A percentile compares a stretch with the other conserved stretches of the same genome.
Conservation (phyloP, 2,329 filamentous ascomycete genomes). For the Monilinia fructicola region DNA sequence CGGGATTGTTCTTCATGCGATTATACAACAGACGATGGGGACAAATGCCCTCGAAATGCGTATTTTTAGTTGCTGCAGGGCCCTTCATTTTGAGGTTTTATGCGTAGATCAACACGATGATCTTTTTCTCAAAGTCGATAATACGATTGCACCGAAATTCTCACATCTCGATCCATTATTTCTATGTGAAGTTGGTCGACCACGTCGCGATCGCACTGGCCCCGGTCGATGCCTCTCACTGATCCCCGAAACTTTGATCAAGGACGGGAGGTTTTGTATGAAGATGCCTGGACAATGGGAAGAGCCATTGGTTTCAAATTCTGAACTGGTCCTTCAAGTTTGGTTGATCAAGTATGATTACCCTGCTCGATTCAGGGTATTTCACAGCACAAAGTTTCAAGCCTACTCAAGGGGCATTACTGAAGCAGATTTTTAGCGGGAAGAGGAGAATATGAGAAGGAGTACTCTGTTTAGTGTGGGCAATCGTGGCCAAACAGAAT, state of each 20-base stretch:
- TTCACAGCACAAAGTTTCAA: no score
- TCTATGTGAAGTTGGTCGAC: not conserved
- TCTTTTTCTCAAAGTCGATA: not conserved
- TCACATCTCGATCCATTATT: slow-evolving; percentile 22
- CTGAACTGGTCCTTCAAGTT: not conserved
- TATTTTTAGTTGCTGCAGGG: not conserved
- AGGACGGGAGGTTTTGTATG: slow-evolving; percentile 1
- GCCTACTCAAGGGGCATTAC: no score
- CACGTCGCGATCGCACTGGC: not conserved
- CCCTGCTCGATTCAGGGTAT: no score
- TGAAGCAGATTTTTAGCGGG: not conserved
- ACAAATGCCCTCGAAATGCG: not conserved
- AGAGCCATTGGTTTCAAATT: slow-evolving; percentile 1
- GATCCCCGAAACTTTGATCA: not conserved
- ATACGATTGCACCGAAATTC: not conserved
- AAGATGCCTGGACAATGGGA: slow-evolving; percentile 23
- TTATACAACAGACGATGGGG: not conserved
- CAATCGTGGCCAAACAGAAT: not conserved
- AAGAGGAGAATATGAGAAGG: not conserved
- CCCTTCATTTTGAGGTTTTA: not conserved
- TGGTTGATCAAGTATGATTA: no score
- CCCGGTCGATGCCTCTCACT: slow-evolving; percentile 15
- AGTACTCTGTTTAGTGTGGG: not conserved
- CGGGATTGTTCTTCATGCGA: not conserved
- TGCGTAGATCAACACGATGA: not conserved